These are phyloP conservation scores for Mycena rebaudengoi DNA, from an alignment of 768 basidiomycete genomes.

Conservation along the genomic window DNA sequence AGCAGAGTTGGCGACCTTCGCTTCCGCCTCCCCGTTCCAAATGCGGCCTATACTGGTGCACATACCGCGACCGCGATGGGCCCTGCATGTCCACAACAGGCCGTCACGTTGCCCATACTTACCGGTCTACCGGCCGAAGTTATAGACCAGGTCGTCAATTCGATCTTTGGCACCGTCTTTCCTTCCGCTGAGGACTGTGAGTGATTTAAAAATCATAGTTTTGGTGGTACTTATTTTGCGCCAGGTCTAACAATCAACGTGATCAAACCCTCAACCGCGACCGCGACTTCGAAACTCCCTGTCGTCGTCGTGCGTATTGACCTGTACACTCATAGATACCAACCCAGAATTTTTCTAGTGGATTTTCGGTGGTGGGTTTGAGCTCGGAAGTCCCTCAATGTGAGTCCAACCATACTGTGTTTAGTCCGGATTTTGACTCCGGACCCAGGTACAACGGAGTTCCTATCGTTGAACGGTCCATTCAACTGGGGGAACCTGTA, in stretches of 20 bases:
- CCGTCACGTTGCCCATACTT: conserved; percentile 43
- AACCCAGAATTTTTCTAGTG: no score
- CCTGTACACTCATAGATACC: no score
- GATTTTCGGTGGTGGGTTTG: conserved; percentile 62
- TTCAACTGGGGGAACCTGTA: conserved; percentile 51
- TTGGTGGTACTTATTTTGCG: not conserved
- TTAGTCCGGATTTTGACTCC: no score
- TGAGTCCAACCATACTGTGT: conserved; percentile 26
- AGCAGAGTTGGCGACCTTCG: conserved; percentile 47
- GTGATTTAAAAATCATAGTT: conserved; percentile 13
- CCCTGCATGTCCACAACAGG: conserved; percentile 57
- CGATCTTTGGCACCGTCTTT: conserved; percentile 37
- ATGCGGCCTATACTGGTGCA: conserved; percentile 44
- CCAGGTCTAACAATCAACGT: conserved; percentile 64
- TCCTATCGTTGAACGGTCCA: conserved; percentile 53
- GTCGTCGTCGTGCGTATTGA: conserved; percentile 63
- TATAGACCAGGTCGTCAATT: conserved; percentile 42
- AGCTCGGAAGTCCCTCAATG: conserved; percentile 48
- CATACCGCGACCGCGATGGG: conserved; percentile 51
- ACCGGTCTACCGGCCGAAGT: conserved; percentile 44
- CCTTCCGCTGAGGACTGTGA: conserved; percentile 57
- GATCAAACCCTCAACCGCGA: conserved; percentile 51
- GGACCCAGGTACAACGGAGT: conserved; percentile 54
- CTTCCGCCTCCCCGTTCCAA: conserved; percentile 51
- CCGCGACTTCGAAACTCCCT: conserved; percentile 54